These are phyloP conservation scores for Bipolaris victoriae DNA, from an alignment of 2,329 filamentous ascomycete genomes.

Conservation along the genomic window DNA sequence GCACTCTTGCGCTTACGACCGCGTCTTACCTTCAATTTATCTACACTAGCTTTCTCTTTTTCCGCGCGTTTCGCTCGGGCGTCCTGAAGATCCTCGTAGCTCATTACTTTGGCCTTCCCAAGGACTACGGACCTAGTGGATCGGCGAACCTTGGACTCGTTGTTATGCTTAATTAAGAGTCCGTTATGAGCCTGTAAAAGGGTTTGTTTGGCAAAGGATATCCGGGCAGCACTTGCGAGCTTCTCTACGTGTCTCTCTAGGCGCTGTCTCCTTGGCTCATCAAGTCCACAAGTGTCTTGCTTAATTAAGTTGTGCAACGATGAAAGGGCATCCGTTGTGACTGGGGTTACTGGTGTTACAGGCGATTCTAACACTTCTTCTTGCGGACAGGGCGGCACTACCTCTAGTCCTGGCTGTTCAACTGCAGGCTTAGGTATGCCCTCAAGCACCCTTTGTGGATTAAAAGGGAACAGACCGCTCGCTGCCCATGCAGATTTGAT, in stretches of 20 bases:
- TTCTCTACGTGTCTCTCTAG: not conserved
- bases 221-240: not conserved
- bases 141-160: not conserved
- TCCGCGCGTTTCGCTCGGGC: not conserved
- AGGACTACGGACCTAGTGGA: not conserved
- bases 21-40: not conserved
- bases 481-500: conserved; percentile 35
- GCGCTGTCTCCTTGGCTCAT: not conserved
- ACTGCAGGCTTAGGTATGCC: conserved; percentile 27
- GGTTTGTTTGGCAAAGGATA: not conserved
- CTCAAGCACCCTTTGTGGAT: conserved; percentile 40
- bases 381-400: not conserved
- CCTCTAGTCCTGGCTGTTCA: not conserved
- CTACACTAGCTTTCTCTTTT: not conserved
- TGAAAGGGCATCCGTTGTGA: not conserved
- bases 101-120: not conserved
- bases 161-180: not conserved
- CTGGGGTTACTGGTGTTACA: not conserved
- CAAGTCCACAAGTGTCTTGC: not conserved
- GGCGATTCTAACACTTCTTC: not conserved
- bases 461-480: conserved; percentile 37
- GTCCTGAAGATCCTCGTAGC: not conserved
- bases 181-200: not conserved
- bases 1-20: not conserved
- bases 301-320: not conserved